Conservation (phyloP, 2,329 filamentous ascomycete species). For the Nigrospora sphaerica region DNA sequence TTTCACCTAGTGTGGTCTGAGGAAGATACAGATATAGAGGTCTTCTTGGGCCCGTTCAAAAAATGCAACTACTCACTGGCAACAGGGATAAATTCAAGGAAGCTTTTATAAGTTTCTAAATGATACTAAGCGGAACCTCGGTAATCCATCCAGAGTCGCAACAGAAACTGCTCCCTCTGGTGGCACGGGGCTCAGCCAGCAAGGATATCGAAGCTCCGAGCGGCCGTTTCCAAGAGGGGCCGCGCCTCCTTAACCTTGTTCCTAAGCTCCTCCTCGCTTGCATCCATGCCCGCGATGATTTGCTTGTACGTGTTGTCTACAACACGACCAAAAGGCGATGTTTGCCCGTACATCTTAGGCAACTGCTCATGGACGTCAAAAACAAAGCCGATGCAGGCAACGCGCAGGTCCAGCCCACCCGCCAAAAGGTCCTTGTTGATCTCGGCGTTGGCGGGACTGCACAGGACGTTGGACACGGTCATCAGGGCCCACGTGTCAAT, state of each 20-base stretch:
- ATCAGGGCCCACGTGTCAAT: slow-evolving; percentile 14
- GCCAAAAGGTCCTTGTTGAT: slow-evolving; percentile 13
- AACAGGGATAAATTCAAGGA: no score
- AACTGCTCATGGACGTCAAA: slow-evolving; percentile 16
- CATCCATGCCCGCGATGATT: slow-evolving; percentile 12
- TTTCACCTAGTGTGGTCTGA: no score
- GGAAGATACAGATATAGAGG: no score
- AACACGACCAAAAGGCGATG: slow-evolving; percentile 15
- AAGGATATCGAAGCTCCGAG: background rate
- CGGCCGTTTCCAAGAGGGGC: slow-evolving; percentile 12
- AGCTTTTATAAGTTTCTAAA: no score
- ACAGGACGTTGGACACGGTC: slow-evolving; percentile 16
- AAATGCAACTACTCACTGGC: no score
- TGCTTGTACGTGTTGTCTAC: slow-evolving; percentile 14
- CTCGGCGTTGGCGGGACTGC: slow-evolving; percentile 9
- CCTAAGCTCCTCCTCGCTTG: slow-evolving; percentile 12
- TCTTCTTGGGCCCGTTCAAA: no score
- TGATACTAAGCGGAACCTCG: no score
- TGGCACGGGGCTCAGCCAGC: background rate
- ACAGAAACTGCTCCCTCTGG: no score
- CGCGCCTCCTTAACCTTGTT: slow-evolving; percentile 10
- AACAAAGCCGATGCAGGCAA: slow-evolving; percentile 17
- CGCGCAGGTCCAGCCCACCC: slow-evolving; percentile 14
- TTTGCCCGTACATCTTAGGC: slow-evolving; percentile 12
- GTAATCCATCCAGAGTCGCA: no score